Percentiles rank a stretch among this genome's conserved stretches.
phyloP scores from a whole-genome alignment of 1,139 yeast species.

The Candida glucosophila region DNA sequence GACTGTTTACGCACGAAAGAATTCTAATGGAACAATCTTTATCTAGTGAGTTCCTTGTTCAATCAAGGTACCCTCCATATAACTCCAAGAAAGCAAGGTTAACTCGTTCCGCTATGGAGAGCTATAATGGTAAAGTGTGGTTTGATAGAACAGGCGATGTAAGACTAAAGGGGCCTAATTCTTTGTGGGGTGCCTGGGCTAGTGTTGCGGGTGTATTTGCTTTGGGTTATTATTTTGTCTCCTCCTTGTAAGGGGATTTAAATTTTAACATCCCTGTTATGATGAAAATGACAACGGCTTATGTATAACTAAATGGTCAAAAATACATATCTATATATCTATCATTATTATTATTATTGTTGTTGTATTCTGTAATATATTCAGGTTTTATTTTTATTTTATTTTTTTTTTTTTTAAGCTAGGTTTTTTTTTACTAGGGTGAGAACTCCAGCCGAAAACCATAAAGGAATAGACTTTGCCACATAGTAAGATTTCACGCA shows the following conservation, averaged over 20 bases:
- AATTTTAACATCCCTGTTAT: too few species aligned
- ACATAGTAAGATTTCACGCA: slow-evolving; percentile 1
- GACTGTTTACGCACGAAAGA: slow-evolving; percentile 70
- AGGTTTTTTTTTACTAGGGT: too few species aligned
- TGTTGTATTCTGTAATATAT: too few species aligned
- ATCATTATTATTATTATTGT: too few species aligned
- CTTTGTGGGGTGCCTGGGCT: slow-evolving; percentile 25
- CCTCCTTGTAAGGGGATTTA: too few species aligned
- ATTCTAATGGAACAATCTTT: slow-evolving; percentile 60
- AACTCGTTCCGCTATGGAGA: slow-evolving; percentile 16
- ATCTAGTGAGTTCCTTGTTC: slow-evolving; percentile 52
- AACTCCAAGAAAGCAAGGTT: slow-evolving; percentile 23
- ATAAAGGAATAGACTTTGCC: slow-evolving; percentile 2
- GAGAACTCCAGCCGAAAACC: neutral
- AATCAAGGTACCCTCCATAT: slow-evolving; percentile 67
- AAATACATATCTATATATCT: too few species aligned
- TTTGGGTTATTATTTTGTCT: slow-evolving; percentile 9
- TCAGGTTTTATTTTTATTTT: too few species aligned
- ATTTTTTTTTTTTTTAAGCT: too few species aligned
- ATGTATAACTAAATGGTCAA: too few species aligned
- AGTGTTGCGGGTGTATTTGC: slow-evolving; percentile 22
- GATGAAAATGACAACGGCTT: too few species aligned
- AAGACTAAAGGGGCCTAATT: slow-evolving; percentile 25
- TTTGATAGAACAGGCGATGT: slow-evolving; percentile 30
- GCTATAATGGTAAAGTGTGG: slow-evolving; percentile 27